phyloP scores from a whole-genome alignment of 345 rosid genomes.

The Pistacia integerrima region DNA sequence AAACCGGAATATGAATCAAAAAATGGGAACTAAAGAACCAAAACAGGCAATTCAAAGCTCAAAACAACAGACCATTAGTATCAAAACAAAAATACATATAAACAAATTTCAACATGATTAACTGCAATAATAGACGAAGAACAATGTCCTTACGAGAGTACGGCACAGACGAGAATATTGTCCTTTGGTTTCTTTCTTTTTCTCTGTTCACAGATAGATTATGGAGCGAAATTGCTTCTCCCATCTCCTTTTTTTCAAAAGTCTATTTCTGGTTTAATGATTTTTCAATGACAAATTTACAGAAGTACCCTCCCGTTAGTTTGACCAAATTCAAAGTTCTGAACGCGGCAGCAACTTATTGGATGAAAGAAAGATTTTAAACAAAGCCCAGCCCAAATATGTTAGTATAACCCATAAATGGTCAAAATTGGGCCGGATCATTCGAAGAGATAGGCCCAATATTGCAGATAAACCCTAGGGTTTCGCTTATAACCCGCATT shows the following conservation, averaged over 20 bases:
- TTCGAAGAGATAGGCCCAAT: conserved; percentile 1
- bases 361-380: neutral
- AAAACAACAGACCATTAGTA: neutral
- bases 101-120: neutral
- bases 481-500: neutral
- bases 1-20: neutral
- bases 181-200: neutral
- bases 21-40: neutral
- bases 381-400: neutral
- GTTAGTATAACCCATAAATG: neutral
- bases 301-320: neutral
- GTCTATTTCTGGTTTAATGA: no score
- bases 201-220: conserved; percentile 13
- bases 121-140: neutral
- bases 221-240: conserved; percentile 6
- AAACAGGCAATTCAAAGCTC: conserved; percentile 6
- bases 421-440: no score
- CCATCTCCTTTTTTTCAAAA: neutral
- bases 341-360: conserved; percentile 2
- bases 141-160: conserved; percentile 1
- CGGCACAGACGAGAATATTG: neutral
- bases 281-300: neutral
- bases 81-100: neutral
- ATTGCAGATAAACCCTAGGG: conserved; percentile 8
- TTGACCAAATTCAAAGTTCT: neutral